phyloP scores from a whole-genome alignment of 2,329 filamentous ascomycete genomes.

The Leptographium radiaticola region DNA sequence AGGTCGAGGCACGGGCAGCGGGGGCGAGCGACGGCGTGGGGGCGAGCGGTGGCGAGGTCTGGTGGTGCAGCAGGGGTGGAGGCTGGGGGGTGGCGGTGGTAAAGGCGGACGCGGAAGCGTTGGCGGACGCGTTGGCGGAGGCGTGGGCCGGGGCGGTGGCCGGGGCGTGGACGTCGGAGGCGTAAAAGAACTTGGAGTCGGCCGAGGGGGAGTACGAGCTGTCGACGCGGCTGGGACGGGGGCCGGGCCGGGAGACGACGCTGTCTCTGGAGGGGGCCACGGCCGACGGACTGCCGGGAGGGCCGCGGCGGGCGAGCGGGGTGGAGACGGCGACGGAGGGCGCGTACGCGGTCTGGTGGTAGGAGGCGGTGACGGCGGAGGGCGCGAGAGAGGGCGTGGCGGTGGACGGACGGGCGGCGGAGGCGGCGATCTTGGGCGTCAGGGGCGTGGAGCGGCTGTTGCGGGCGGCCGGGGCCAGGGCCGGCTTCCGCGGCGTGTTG shows the following conservation, averaged over 20 bases:
- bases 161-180: slow-evolving; percentile 48
- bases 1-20: slow-evolving; percentile 26
- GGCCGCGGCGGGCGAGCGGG: slow-evolving; percentile 25
- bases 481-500: slow-evolving; percentile 39
- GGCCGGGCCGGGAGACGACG: slow-evolving; percentile 66
- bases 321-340: slow-evolving; percentile 15
- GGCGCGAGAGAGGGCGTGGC: not conserved
- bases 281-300: not conserved
- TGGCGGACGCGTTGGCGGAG: no score
- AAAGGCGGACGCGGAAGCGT: no score
- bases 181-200: slow-evolving; percentile 82
- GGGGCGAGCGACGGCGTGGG: slow-evolving; percentile 6
- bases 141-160: no score
- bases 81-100: not conserved
- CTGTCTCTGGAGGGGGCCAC: slow-evolving; percentile 34
- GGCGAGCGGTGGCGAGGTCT: slow-evolving; percentile 1
- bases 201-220: slow-evolving; percentile 37
- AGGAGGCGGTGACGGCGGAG: not conserved
- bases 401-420: slow-evolving; percentile 5
- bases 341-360: not conserved
- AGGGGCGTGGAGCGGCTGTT: slow-evolving; percentile 32
- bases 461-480: slow-evolving; percentile 48
- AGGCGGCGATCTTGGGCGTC: slow-evolving; percentile 41
- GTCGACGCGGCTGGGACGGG: slow-evolving; percentile 58
- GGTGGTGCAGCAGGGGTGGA: not conserved